A percentile compares a stretch with the other conserved stretches of the same genome.
Conservation (phyloP, 78 protist species). For the Protostelium mycophagum region DNA sequence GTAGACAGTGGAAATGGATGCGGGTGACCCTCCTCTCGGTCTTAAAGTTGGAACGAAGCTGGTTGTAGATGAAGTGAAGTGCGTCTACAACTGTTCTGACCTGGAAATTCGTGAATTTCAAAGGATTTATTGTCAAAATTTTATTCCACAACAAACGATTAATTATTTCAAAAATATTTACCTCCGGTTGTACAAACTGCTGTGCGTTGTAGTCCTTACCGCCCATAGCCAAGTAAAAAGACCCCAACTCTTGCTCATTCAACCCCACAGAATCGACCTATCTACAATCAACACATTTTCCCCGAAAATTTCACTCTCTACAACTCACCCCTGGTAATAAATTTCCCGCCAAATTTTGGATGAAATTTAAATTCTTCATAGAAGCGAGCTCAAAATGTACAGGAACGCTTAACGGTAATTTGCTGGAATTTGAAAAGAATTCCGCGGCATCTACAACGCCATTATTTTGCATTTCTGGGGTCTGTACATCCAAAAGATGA, state of each 20-base stretch:
- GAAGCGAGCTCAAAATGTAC: slow-evolving; percentile 58
- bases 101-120: too few species aligned
- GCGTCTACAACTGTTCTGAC: background rate
- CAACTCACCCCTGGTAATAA: slow-evolving; percentile 27
- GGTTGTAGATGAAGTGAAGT: background rate
- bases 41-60: background rate
- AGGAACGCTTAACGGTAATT: slow-evolving; percentile 9
- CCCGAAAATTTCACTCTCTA: too few species aligned
- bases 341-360: background rate
- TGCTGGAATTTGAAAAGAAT: background rate
- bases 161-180: too few species aligned
- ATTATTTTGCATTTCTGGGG: background rate
- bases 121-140: slow-evolving; percentile 2
- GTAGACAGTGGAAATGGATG: slow-evolving; percentile 56
- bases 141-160: background rate
- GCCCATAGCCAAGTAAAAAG: slow-evolving; percentile 31
- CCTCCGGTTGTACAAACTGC: slow-evolving; percentile 33
- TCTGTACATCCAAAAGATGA: background rate
- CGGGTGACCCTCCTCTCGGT: slow-evolving; percentile 2
- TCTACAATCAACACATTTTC: too few species aligned
- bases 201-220: slow-evolving; percentile 13
- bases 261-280: slow-evolving; percentile 47
- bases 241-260: slow-evolving; percentile 53
- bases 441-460: background rate
- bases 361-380: background rate